Base-by-base conservation (phyloP, 2,329 filamentous ascomycete species). In the Meredithiella fracta region DNA sequence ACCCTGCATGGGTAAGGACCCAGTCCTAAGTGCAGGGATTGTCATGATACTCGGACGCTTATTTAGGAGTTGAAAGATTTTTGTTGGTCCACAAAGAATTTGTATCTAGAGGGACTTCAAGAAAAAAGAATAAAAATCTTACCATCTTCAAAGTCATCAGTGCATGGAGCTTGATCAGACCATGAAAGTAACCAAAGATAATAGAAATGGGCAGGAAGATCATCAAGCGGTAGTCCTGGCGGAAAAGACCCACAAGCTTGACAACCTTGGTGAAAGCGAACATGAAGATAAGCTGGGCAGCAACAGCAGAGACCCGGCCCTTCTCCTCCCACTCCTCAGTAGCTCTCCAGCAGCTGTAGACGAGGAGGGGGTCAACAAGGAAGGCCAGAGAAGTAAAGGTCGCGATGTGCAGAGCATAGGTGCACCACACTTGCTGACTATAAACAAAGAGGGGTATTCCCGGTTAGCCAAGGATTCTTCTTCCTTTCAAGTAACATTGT, bases 301-400 rank as follows among this genome's bases (percentile, higher is more conserved):
- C 78, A 64, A 85, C 75, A 25, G 76, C 77, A 51, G 72, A 72
- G 55, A 67, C 68, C 59, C 81, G 78, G 59, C 71, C 69, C 47
- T 62, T 57, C 31, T 74, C 67, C 15, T 68, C 63, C 78, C 80
- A 85, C 52, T 74, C 70, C 53, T 73, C 73, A 1, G 83, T 86
- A 51, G 81, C 84, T 69, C 79, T 78, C 72, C 80, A 83, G 63
- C 82, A 82, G 20, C 85, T 74, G 60, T 74, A 77, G 60, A 91
- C 74, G 53, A 92, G 74, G 38, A 87, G 72, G 26, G 83, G 77
- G 68, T 97, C 91, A 62, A 86, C 77, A 51, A 84, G 67, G 60
- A 95, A 81, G 29, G 90, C 87, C 64, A 94, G 82, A 40, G 90
- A 92, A 47, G 88, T 94, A 65, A 96, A 83, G 15, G 91, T 97